A percentile compares a stretch with the other conserved stretches of the same genome.
Evolutionary conservation across 148 eudicot genomes (phyloP).

Genomic region (Rhododendron williamsianum): DNA sequence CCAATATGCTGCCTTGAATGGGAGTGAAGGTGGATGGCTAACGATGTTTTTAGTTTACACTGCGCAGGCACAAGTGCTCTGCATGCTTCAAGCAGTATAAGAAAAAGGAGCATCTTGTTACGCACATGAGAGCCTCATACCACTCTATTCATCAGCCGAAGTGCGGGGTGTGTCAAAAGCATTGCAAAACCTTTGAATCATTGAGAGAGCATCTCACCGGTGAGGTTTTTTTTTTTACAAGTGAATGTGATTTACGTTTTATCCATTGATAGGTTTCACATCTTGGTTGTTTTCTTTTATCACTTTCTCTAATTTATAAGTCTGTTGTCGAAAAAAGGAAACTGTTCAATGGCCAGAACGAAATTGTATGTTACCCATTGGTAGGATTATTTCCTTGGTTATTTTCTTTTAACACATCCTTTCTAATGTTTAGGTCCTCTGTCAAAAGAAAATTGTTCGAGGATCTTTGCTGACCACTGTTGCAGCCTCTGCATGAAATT

Average conservation of each 20-base stretch:
- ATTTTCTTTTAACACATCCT: constrained; percentile 10
- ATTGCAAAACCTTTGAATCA: constrained; percentile 71
- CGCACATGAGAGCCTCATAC: constrained; percentile 60
- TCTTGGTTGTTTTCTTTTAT: constrained; percentile 4
- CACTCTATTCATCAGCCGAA: constrained; percentile 77
- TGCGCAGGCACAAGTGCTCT: constrained; percentile 55
- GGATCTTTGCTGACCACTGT: constrained; percentile 43
- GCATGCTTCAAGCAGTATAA: constrained; percentile 80
- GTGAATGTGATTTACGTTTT: neutral
- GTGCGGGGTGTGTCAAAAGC: constrained; percentile 68
- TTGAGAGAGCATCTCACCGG: constrained; percentile 66
- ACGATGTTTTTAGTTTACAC: neutral
- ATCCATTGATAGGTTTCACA: neutral
- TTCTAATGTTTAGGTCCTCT: constrained; percentile 41
- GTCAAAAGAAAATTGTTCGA: constrained; percentile 48
- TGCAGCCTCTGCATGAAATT: constrained; percentile 58
- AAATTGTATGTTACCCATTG: neutral
- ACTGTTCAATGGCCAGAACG: constrained; percentile 7
- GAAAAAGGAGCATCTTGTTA: constrained; percentile 70
- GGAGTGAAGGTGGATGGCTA: neutral
- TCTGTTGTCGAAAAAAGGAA: constrained; percentile 47
- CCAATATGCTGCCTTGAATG: neutral
- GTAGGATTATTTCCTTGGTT: constrained; percentile 1
- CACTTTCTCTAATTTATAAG: constrained; percentile 32
- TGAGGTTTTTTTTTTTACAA: constrained; percentile 7